Conservation (phyloP, 495 filamentous ascomycete species). For the Talaromyces liani region DNA sequence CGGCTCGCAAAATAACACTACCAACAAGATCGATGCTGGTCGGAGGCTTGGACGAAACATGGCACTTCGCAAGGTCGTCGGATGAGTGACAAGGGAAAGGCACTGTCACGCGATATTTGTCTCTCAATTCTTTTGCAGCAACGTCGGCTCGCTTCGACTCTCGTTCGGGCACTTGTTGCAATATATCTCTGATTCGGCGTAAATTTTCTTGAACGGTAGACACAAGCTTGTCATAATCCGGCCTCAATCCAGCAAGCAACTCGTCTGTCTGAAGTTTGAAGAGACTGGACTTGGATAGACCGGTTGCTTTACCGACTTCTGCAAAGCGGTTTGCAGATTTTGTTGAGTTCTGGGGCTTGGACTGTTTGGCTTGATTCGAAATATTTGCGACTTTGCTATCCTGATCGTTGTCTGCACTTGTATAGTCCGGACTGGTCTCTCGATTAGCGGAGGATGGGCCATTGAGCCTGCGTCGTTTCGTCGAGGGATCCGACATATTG, state of each 20-base stretch:
- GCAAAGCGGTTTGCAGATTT: constrained; percentile 15
- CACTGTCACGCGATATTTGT: constrained; percentile 55
- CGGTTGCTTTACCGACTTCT: constrained; percentile 35
- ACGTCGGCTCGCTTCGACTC: constrained; percentile 52
- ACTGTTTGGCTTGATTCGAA: not conserved
- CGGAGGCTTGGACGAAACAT: constrained; percentile 68
- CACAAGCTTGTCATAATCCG: constrained; percentile 61
- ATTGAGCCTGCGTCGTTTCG: constrained; percentile 8
- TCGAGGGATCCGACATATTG: constrained; percentile 1
- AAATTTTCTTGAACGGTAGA: constrained; percentile 59
- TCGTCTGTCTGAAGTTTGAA: constrained; percentile 89
- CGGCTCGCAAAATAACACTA: constrained; percentile 73
- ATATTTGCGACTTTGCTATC: not conserved
- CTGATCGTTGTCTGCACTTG: constrained; percentile 1
- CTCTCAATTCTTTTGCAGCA: constrained; percentile 60
- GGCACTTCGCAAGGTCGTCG: constrained; percentile 65
- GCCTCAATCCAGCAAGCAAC: constrained; percentile 59
- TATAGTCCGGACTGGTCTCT: not conserved
- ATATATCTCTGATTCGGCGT: constrained; percentile 62
- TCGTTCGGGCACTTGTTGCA: constrained; percentile 58
- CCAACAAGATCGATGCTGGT: constrained; percentile 79
- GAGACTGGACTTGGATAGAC: constrained; percentile 59
- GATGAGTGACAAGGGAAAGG: constrained; percentile 80
- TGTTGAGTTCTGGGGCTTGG: not conserved
- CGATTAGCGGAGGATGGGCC: not conserved